Evolutionary conservation across 2,329 filamentous ascomycete species (phyloP).

Genomic region (Apiospora marii): DNA sequence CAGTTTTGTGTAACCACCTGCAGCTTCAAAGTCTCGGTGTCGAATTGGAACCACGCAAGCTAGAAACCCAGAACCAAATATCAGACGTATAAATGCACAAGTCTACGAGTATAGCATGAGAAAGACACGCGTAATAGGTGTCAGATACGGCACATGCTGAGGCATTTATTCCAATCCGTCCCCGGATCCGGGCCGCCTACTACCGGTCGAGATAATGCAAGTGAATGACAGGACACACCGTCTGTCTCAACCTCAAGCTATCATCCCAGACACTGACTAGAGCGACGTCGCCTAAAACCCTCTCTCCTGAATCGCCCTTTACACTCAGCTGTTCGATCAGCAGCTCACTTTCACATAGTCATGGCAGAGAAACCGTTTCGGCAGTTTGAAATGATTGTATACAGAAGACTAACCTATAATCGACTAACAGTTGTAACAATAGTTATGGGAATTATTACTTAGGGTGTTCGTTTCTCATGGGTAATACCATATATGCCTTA

Average conservation of each 20-base stretch:
- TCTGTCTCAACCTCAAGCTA: conserved; percentile 5
- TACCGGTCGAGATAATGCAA: conserved; percentile 1
- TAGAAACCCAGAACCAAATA: background rate
- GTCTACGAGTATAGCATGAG: background rate
- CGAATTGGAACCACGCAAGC: background rate
- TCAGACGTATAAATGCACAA: background rate
- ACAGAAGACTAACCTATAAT: background rate
- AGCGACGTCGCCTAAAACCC: background rate
- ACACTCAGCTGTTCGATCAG: background rate
- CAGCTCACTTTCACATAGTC: background rate
- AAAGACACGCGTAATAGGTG: background rate
- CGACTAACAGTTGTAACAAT: background rate
- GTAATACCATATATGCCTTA: background rate
- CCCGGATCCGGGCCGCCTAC: background rate
- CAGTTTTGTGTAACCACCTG: background rate
- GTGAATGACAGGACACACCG: conserved; percentile 13
- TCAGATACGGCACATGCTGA: conserved; percentile 8
- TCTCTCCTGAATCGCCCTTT: background rate
- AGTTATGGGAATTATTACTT: background rate
- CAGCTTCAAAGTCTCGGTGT: background rate
- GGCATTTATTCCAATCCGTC: background rate
- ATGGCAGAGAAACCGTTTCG: too few relatives aligned
- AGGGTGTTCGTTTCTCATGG: background rate
- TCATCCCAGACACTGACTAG: conserved; percentile 5
- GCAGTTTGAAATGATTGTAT: background rate